A percentile compares a stretch with the other conserved stretches of the same genome.
Evolutionary conservation across 1,284 basidiomycete genomes (phyloP).

Genomic region (Megacollybia platyphylla): DNA sequence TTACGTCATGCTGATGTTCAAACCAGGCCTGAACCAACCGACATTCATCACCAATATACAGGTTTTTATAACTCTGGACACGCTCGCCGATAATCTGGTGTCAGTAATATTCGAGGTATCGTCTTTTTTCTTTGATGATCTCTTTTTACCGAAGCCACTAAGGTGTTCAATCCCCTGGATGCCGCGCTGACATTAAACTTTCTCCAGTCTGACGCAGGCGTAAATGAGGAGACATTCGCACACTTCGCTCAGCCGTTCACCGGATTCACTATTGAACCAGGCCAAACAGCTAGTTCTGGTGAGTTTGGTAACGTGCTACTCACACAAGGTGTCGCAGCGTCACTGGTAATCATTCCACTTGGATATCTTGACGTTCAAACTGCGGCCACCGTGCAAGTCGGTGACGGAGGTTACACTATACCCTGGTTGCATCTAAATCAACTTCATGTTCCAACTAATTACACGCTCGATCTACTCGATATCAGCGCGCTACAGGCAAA

Average conservation of each 20-base stretch:
- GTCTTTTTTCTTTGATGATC: slow-evolving; percentile 13
- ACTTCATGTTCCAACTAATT: slow-evolving; percentile 29
- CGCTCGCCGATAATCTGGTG: slow-evolving; percentile 37
- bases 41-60: slow-evolving; percentile 32
- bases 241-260: slow-evolving; percentile 42
- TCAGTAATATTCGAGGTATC: slow-evolving; percentile 36
- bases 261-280: slow-evolving; percentile 42
- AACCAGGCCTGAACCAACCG: slow-evolving; percentile 9
- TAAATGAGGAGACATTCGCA: slow-evolving; percentile 41
- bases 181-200: slow-evolving; percentile 40
- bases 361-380: slow-evolving; percentile 39
- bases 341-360: slow-evolving; percentile 42
- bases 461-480: slow-evolving; percentile 11
- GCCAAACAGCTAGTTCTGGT: slow-evolving; percentile 43
- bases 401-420: slow-evolving; percentile 35
- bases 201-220: slow-evolving; percentile 40
- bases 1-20: too few species aligned
- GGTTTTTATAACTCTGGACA: slow-evolving; percentile 36
- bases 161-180: slow-evolving; percentile 47
- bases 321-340: slow-evolving; percentile 37
- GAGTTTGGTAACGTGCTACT: slow-evolving; percentile 41
- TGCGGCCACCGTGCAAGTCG: slow-evolving; percentile 35
- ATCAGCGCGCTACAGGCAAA: slow-evolving; percentile 4
- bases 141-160: background rate
- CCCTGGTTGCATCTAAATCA: slow-evolving; percentile 47